phyloP scores from a whole-genome alignment of 768 basidiomycete genomes.

The Rhodocollybia butyracea region DNA sequence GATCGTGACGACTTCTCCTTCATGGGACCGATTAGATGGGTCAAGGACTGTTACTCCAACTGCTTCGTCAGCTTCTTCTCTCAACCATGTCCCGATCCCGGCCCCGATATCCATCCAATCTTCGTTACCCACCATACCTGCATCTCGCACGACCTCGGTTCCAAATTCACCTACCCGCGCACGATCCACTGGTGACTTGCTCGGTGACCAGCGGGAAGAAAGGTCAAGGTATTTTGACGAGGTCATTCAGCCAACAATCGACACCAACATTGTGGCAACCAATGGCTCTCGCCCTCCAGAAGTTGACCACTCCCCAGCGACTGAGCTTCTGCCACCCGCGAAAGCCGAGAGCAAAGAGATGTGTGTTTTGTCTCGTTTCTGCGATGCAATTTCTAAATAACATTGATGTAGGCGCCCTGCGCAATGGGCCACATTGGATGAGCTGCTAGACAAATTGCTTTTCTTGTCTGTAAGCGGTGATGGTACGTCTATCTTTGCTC shows the following conservation, averaged over 20 bases:
- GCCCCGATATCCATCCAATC: slow-evolving; percentile 25
- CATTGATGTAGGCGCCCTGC: slow-evolving; percentile 42
- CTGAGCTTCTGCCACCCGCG: slow-evolving; percentile 7
- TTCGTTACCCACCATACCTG: slow-evolving; percentile 28
- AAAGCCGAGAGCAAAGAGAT: slow-evolving; percentile 35
- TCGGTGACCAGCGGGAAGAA: slow-evolving; percentile 38
- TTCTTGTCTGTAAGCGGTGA: slow-evolving; percentile 84
- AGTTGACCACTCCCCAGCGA: neutral
- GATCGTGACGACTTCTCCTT: slow-evolving; percentile 40
- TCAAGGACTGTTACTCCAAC: slow-evolving; percentile 53
- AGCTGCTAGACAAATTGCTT: slow-evolving; percentile 76
- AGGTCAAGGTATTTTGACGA: slow-evolving; percentile 21
- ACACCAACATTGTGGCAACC: neutral
- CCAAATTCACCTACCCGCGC: slow-evolving; percentile 50
- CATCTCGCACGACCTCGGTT: slow-evolving; percentile 31
- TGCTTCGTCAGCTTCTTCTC: slow-evolving; percentile 36
- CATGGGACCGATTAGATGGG: slow-evolving; percentile 43
- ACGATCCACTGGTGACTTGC: slow-evolving; percentile 53
- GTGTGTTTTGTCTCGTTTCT: slow-evolving; percentile 43
- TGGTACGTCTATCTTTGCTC: slow-evolving; percentile 41
- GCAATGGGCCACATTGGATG: slow-evolving; percentile 75
- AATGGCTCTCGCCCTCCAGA: neutral
- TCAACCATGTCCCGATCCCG: slow-evolving; percentile 27
- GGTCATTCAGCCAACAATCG: neutral
- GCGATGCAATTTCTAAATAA: neutral